These are phyloP conservation scores for Pythium guiyangense DNA, from an alignment of 352 stramenopile genomes.

Conservation along the genomic window DNA sequence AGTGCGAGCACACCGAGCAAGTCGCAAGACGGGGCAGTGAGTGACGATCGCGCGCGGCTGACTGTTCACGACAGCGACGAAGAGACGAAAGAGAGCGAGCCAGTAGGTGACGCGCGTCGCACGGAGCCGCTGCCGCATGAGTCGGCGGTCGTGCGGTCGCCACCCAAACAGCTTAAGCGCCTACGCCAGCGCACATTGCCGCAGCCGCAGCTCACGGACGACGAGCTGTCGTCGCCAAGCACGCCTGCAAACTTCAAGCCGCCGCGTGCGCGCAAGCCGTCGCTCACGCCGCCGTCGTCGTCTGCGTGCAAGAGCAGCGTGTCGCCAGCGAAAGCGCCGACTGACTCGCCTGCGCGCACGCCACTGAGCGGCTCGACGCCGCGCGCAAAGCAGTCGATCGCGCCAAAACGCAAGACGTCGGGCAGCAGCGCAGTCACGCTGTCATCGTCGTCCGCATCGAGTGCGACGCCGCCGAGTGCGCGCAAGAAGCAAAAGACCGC, in stretches of 20 bases:
- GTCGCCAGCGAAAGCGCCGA: neutral
- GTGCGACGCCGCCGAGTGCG: neutral
- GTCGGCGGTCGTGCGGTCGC: neutral
- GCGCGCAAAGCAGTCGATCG: conserved; percentile 6
- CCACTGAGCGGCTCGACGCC: neutral
- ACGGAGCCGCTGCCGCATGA: neutral
- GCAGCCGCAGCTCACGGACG: conserved; percentile 1
- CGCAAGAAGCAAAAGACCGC: conserved; percentile 5
- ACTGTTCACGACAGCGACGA: neutral
- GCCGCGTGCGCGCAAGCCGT: neutral
- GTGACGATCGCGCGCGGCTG: neutral
- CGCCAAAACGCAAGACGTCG: conserved; percentile 14
- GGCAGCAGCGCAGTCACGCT: neutral
- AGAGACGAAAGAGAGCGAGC: conserved; percentile 11
- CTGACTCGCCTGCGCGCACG: neutral
- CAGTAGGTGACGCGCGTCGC: neutral
- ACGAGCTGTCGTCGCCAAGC: neutral
- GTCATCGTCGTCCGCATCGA: neutral
- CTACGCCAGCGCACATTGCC: neutral
- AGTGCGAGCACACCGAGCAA: neutral
- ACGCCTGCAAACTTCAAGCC: neutral
- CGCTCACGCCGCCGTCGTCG: neutral
- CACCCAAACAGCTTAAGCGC: conserved; percentile 5
- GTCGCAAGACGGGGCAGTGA: neutral
- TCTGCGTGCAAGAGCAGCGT: neutral